phyloP scores from a whole-genome alignment of 2,329 filamentous ascomycete genomes.

The Volutella citrinella region DNA sequence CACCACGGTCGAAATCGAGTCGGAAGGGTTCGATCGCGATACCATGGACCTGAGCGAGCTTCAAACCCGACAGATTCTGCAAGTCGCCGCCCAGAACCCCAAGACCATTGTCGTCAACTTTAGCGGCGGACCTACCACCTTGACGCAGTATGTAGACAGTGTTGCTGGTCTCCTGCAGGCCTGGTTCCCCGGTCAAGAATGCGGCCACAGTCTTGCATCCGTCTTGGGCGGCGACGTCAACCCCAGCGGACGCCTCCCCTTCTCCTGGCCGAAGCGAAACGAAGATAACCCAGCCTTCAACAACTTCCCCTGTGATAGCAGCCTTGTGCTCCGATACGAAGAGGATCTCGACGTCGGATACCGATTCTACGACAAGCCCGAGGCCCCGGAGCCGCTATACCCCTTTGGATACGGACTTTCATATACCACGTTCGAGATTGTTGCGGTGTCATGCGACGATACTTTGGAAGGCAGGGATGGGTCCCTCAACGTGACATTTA shows the following conservation, averaged over 20 bases:
- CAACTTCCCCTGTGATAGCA: slow-evolving; percentile 1
- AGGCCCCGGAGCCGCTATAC: no score
- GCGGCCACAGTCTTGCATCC: not conserved
- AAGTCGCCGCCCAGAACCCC: not conserved
- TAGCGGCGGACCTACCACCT: no score
- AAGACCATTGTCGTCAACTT: not conserved
- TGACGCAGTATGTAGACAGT: no score
- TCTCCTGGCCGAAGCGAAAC: not conserved
- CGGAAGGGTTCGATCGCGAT: slow-evolving; percentile 21
- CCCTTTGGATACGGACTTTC: not conserved
- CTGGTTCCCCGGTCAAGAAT: not conserved
- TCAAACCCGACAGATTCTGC: no score
- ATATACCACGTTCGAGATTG: slow-evolving; percentile 1
- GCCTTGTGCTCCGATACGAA: not conserved
- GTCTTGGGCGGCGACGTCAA: not conserved
- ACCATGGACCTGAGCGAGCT: slow-evolving; percentile 8
- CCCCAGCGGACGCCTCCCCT: not conserved
- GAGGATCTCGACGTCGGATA: not conserved
- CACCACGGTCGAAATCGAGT: slow-evolving; percentile 53
- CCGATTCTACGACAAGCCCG: no score
- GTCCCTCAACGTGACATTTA: not conserved
- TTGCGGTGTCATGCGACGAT: not conserved
- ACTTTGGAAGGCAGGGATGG: not conserved
- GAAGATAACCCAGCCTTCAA: not conserved
- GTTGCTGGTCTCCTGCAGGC: no score